Evolutionary conservation across 768 basidiomycete species (phyloP).

Genomic region (Termitomyces titanicus): DNA sequence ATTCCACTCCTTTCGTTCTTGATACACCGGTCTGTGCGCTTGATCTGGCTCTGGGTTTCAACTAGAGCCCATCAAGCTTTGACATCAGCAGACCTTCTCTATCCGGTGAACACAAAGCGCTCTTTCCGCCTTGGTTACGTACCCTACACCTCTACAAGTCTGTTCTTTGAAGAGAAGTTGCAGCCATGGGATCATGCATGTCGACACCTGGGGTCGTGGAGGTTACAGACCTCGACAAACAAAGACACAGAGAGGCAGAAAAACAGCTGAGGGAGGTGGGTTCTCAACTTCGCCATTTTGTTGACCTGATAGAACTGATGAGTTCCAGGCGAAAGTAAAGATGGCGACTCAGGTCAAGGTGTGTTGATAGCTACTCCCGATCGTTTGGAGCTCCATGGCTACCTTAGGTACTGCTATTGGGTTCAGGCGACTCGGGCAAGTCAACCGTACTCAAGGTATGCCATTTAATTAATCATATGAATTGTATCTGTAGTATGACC

Average conservation of each 20-base stretch:
- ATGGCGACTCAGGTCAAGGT: conserved; percentile 78
- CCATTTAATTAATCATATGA: background rate
- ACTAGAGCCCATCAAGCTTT: background rate
- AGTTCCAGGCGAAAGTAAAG: conserved; percentile 66
- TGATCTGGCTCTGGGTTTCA: background rate
- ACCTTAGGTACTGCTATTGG: conserved; percentile 75
- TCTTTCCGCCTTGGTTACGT: background rate
- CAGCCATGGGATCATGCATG: conserved; percentile 76
- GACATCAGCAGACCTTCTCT: background rate
- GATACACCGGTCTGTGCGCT: background rate
- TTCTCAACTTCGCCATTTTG: conserved; percentile 8
- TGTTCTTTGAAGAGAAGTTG: background rate
- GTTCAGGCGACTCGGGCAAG: conserved; percentile 93
- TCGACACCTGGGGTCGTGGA: conserved; percentile 57
- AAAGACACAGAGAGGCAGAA: conserved; percentile 65
- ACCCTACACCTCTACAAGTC: background rate
- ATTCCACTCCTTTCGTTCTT: background rate
- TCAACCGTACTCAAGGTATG: conserved; percentile 84
- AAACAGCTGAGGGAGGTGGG: conserved; percentile 74
- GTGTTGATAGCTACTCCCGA: conserved; percentile 6
- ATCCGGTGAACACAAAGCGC: background rate
- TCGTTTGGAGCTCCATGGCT: background rate
- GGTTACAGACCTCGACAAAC: conserved; percentile 66
- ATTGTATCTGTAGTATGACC: background rate
- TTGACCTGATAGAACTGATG: conserved; percentile 1